phyloP scores from a whole-genome alignment of 2,329 filamentous ascomycete genomes.

The Metarhizium guizhouense region DNA sequence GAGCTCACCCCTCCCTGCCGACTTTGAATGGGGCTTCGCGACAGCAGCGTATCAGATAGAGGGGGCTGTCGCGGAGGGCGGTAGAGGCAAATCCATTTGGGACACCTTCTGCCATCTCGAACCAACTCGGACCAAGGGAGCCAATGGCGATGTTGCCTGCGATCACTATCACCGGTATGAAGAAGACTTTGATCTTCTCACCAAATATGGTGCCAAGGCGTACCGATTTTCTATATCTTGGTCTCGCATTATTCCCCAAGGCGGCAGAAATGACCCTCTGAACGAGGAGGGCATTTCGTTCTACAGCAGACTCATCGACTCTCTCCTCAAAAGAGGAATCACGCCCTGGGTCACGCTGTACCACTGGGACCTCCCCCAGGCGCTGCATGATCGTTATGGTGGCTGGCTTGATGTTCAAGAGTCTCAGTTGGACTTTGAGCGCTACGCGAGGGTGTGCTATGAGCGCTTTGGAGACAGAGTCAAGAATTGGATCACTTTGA shows the following conservation, averaged over 20 bases:
- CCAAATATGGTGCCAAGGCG: slow-evolving; percentile 45
- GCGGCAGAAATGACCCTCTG: slow-evolving; percentile 52
- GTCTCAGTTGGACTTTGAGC: slow-evolving; percentile 24
- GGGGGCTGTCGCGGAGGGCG: slow-evolving; percentile 30
- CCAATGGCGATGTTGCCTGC: slow-evolving; percentile 37
- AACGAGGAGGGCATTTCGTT: slow-evolving; percentile 52
- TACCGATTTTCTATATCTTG: slow-evolving; percentile 58
- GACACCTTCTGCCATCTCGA: slow-evolving; percentile 32
- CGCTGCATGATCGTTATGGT: slow-evolving; percentile 26
- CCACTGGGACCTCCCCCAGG: slow-evolving; percentile 48
- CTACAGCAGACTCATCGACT: slow-evolving; percentile 52
- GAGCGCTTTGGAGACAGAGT: slow-evolving; percentile 32
- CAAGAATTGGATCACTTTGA: slow-evolving; percentile 29
- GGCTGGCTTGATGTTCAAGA: slow-evolving; percentile 23
- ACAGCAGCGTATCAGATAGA: slow-evolving; percentile 37
- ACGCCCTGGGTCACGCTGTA: slow-evolving; percentile 54
- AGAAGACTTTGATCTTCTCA: slow-evolving; percentile 52
- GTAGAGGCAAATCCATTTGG: slow-evolving; percentile 34
- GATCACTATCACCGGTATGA: slow-evolving; percentile 32
- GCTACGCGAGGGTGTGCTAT: slow-evolving; percentile 27
- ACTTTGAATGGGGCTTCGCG: slow-evolving; percentile 32
- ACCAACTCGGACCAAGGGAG: slow-evolving; percentile 28
- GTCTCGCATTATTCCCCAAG: slow-evolving; percentile 57
- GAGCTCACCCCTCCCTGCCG: slow-evolving; percentile 17
- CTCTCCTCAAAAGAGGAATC: slow-evolving; percentile 46